Evolutionary conservation across 306 rosid species (phyloP).

Genomic region (Rosa chinensis): DNA sequence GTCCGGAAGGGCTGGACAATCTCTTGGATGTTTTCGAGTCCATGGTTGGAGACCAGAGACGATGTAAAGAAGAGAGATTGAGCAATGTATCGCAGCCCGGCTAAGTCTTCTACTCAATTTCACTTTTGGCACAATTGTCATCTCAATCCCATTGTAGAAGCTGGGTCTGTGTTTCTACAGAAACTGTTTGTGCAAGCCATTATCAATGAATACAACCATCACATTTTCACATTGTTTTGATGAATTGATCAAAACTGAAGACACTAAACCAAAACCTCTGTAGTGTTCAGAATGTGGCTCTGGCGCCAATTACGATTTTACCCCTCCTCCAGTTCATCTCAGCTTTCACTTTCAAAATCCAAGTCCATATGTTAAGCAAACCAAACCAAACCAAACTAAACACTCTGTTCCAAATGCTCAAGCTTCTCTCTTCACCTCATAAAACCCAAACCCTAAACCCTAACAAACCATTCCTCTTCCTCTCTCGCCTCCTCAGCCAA

Average conservation of each 20-base stretch:
- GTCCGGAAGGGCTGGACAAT: slow-evolving; percentile 56
- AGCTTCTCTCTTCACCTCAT: slow-evolving; percentile 24
- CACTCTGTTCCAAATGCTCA: slow-evolving; percentile 20
- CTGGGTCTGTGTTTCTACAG: too few species aligned
- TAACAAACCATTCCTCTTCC: neutral
- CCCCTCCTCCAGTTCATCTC: neutral
- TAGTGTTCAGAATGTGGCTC: too few species aligned
- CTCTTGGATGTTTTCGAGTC: slow-evolving; percentile 75
- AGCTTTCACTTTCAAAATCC: neutral
- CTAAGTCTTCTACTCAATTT: slow-evolving; percentile 24
- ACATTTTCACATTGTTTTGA: neutral
- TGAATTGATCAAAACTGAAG: too few species aligned
- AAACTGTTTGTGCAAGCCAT: neutral
- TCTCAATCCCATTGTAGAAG: neutral
- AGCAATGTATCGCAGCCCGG: slow-evolving; percentile 17
- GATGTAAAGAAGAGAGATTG: slow-evolving; percentile 72
- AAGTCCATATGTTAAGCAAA: too few species aligned
- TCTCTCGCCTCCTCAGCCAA: slow-evolving; percentile 30
- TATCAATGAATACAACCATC: neutral
- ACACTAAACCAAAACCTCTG: too few species aligned
- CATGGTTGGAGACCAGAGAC: slow-evolving; percentile 81
- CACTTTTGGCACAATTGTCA: neutral
- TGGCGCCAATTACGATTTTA: neutral
- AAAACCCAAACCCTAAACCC: slow-evolving; percentile 6
- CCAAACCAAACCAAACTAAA: neutral